Evolutionary conservation across 1,139 yeast species (phyloP).

Genomic region (Meyerozyma carpophila): DNA sequence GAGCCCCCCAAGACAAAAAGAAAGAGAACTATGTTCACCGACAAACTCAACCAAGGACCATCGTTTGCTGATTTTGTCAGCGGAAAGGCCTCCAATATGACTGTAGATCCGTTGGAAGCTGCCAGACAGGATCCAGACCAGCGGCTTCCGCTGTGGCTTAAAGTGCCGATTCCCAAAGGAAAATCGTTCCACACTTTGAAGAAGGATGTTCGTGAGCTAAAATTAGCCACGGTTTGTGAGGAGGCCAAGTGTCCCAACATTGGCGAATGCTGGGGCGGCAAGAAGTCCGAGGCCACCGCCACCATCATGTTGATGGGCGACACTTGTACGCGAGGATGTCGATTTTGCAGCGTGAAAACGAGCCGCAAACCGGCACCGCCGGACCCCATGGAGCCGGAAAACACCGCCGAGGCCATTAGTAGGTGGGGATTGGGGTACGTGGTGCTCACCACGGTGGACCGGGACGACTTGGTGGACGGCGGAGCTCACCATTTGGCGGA

Average conservation of each 20-base stretch:
- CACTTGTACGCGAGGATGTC: conserved; percentile 96
- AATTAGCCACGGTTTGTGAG: conserved; percentile 93
- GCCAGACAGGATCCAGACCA: conserved; percentile 56
- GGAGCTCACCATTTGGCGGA: conserved; percentile 89
- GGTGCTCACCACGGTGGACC: conserved; percentile 93
- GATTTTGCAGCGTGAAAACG: conserved; percentile 96
- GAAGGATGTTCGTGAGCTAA: conserved; percentile 81
- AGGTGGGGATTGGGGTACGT: conserved; percentile 99
- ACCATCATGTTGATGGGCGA: conserved; percentile 98
- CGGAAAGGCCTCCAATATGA: conserved; percentile 68
- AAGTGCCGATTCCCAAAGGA: conserved; percentile 94
- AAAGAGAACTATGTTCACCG: conserved; percentile 60
- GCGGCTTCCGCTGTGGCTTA: conserved; percentile 87
- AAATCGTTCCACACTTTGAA: conserved; percentile 73
- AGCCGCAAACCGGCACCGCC: conserved; percentile 80
- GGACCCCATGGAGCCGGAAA: conserved; percentile 95
- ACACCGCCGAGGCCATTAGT: conserved; percentile 94
- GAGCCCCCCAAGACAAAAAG: conserved; percentile 22
- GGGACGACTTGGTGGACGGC: conserved; percentile 92
- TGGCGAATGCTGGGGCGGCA: conserved; percentile 99
- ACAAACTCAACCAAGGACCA: conserved; percentile 77
- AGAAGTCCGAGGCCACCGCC: conserved; percentile 94
- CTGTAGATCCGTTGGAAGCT: conserved; percentile 65
- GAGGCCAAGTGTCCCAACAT: conserved; percentile 98
- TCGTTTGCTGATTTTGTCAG: conserved; percentile 85